Conservation (phyloP, 2,329 filamentous ascomycete genomes). For the Blumeria hordei region DNA sequence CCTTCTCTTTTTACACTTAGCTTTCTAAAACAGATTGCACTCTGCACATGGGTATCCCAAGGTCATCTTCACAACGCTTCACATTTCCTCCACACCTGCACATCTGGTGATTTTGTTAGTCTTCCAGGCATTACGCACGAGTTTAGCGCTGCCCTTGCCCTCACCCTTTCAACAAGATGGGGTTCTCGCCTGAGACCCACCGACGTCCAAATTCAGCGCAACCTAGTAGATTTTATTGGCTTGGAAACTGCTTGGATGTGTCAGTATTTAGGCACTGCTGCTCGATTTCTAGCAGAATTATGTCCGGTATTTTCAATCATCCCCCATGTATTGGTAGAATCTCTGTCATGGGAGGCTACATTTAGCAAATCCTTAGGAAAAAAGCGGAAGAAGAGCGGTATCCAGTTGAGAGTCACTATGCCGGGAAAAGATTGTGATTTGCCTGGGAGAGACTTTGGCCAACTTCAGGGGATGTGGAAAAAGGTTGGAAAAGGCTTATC, state of each 20-base stretch:
- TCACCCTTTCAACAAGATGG: conserved; percentile 53
- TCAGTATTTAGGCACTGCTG: too few species aligned
- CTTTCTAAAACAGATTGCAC: conserved; percentile 22
- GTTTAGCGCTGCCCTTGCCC: conserved; percentile 42
- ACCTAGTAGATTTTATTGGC: too few species aligned
- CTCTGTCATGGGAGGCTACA: not conserved
- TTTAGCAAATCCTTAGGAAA: conserved; percentile 5
- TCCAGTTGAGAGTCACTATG: conserved; percentile 19
- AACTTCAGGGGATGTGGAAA: conserved; percentile 18
- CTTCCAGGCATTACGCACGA: conserved; percentile 53
- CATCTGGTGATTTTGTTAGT: conserved; percentile 36
- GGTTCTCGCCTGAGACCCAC: conserved; percentile 30
- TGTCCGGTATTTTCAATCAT: too few species aligned
- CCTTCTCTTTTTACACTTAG: conserved; percentile 20
- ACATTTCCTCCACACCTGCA: conserved; percentile 46
- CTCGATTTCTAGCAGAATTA: too few species aligned
- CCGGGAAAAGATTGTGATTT: conserved; percentile 1
- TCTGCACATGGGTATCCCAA: conserved; percentile 25
- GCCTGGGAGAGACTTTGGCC: conserved; percentile 5
- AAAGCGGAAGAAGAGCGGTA: conserved; percentile 7
- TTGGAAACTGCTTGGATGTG: too few species aligned
- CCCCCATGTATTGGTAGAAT: too few species aligned
- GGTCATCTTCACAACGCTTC: conserved; percentile 34
- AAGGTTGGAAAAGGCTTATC: conserved; percentile 31
- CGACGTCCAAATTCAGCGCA: conserved; percentile 14